A percentile compares a stretch with the other conserved stretches of the same genome.
Conservation (phyloP, 768 basidiomycete genomes). For the Mycena rebaudengoi region DNA sequence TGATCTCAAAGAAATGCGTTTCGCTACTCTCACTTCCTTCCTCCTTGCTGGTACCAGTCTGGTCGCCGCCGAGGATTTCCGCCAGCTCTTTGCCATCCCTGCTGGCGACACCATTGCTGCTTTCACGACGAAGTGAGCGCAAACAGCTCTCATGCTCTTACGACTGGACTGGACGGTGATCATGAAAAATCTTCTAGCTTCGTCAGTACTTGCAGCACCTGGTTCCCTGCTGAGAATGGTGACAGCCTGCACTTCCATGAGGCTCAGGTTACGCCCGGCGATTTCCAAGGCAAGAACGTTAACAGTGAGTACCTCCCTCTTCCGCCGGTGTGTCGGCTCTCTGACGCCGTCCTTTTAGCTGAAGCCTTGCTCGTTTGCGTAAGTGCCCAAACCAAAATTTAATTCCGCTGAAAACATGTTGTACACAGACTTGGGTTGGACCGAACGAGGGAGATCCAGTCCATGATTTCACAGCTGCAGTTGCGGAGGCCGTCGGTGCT, state of each 20-base stretch:
- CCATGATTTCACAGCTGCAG: conserved; percentile 10
- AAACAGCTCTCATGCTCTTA: background rate
- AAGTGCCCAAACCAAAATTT: background rate
- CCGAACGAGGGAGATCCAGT: conserved; percentile 7
- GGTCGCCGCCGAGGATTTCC: conserved; percentile 8
- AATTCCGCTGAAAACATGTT: conserved; percentile 3
- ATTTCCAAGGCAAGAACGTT: conserved; percentile 12
- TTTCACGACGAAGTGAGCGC: conserved; percentile 8
- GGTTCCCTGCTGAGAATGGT: conserved; percentile 8
- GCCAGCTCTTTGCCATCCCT: conserved; percentile 13
- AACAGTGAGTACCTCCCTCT: conserved; percentile 4
- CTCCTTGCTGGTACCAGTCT: conserved; percentile 8
- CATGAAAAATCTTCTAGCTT: conserved; percentile 5
- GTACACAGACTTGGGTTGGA: conserved; percentile 10
- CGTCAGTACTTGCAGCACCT: conserved; percentile 9
- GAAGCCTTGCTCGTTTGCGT: conserved; percentile 10
- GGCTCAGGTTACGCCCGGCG: conserved; percentile 3
- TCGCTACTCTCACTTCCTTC: conserved; percentile 14
- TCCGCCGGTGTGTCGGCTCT: background rate
- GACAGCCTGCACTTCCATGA: conserved; percentile 7
- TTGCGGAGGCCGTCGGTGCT: conserved; percentile 14
- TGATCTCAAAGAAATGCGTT: conserved; percentile 7
- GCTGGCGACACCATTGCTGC: conserved; percentile 1
- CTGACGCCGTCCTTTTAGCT: conserved; percentile 4
- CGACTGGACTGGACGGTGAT: background rate